phyloP scores from a whole-genome alignment of 805 yeast species.

The Starmerella floricola region DNA sequence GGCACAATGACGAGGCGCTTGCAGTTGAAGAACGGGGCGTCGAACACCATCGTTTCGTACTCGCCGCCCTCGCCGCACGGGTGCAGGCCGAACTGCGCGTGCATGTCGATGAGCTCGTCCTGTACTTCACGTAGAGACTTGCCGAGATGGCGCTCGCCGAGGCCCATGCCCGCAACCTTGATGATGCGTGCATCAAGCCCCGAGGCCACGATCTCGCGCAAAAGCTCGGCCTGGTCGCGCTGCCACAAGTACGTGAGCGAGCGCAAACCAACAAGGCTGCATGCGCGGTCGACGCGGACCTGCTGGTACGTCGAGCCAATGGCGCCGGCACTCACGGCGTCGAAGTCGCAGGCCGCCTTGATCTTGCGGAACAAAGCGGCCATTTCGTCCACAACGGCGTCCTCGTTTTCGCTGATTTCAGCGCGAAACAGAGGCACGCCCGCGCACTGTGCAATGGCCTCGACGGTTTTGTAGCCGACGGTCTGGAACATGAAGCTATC shows the following conservation, averaged over 20 bases:
- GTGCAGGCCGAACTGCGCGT: conserved; percentile 64
- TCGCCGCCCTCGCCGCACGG: conserved; percentile 99
- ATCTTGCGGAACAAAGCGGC: conserved; percentile 42
- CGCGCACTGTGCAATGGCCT: conserved; percentile 52
- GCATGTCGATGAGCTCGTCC: conserved; percentile 43
- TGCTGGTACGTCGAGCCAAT: conserved; percentile 91
- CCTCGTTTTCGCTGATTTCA: conserved; percentile 50
- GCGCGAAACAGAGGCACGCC: conserved; percentile 71
- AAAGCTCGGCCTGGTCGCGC: conserved; percentile 62
- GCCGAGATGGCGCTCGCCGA: conserved; percentile 56
- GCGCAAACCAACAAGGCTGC: conserved; percentile 55
- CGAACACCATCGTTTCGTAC: conserved; percentile 84
- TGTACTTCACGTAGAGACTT: conserved; percentile 49
- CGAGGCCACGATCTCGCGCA: conserved; percentile 67
- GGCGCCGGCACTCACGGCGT: conserved; percentile 92
- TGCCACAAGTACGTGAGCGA: conserved; percentile 83
- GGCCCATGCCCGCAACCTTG: conserved; percentile 89
- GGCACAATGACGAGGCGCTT: conserved; percentile 37
- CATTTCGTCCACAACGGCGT: conserved; percentile 85
- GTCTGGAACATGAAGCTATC: conserved; percentile 98
- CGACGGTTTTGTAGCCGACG: conserved; percentile 76
- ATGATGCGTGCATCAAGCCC: conserved; percentile 67
- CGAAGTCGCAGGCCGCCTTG: conserved; percentile 50
- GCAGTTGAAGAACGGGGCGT: conserved; percentile 64
- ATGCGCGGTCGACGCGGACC: conserved; percentile 84